Percentiles rank a stretch among this genome's conserved stretches.
phyloP scores from a whole-genome alignment of 1,284 basidiomycete species.

The Bondarzewia mesenterica region DNA sequence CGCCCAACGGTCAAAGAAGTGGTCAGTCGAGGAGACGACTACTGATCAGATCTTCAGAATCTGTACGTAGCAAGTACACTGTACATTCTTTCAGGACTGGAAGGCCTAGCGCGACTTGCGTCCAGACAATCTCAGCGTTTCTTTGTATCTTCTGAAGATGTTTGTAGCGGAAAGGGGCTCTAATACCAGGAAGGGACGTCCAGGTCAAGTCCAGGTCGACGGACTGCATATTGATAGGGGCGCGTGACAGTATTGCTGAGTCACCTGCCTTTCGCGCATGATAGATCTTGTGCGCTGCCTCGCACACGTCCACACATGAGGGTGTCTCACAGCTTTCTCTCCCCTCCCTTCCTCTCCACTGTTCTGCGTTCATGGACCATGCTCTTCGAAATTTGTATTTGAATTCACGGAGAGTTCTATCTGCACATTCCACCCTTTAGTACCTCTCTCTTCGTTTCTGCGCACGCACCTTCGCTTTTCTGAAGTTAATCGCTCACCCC shows the following conservation, averaged over 20 bases:
- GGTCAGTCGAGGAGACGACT: constrained; percentile 91
- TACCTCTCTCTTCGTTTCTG: constrained; percentile 1
- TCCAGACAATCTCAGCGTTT: not conserved
- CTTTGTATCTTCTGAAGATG: not conserved
- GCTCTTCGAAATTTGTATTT: not conserved
- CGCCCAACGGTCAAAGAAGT: constrained; percentile 87
- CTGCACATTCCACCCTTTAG: constrained; percentile 1
- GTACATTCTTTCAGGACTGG: too few species aligned
- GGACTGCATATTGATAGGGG: too few species aligned
- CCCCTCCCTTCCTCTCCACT: not conserved
- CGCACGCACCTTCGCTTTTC: not conserved
- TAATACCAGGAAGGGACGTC: not conserved
- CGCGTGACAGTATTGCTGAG: not conserved
- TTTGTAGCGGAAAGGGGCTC: not conserved
- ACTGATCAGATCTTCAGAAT: constrained; percentile 35
- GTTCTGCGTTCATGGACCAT: not conserved
- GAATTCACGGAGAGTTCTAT: not conserved
- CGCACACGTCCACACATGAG: too few species aligned
- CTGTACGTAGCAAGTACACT: too few species aligned
- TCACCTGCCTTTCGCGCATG: too few species aligned
- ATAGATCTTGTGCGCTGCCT: too few species aligned
- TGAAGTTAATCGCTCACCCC: constrained; percentile 3
- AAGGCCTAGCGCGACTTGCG: too few species aligned
- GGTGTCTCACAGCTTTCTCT: too few species aligned
- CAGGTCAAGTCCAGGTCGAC: too few species aligned